These are phyloP conservation scores for Sclerotinia minor DNA, from an alignment of 2,329 filamentous ascomycete genomes.

Conservation along the genomic window DNA sequence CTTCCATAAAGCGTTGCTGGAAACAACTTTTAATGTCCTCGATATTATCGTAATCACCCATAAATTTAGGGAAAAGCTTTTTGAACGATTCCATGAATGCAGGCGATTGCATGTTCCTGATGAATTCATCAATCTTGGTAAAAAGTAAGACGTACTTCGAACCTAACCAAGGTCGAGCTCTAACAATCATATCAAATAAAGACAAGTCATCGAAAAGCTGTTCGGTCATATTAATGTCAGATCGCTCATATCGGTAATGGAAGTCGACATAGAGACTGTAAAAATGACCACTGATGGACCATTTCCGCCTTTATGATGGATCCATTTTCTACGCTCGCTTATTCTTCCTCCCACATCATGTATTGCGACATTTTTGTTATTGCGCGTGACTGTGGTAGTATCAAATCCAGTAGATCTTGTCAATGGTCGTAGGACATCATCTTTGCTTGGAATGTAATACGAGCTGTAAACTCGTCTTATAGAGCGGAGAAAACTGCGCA, in stretches of 20 bases:
- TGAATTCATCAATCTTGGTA: conserved; percentile 14
- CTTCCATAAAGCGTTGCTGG: neutral
- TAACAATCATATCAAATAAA: neutral
- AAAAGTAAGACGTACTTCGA: conserved; percentile 5
- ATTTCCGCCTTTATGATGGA: too few relatives aligned
- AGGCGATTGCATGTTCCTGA: conserved; percentile 10
- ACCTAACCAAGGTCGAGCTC: neutral
- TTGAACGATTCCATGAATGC: neutral
- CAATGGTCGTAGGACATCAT: too few relatives aligned
- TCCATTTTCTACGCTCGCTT: too few relatives aligned
- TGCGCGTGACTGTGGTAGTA: too few relatives aligned
- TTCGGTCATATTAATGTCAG: too few relatives aligned
- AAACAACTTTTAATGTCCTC: neutral
- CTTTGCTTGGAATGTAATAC: too few relatives aligned
- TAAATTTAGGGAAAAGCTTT: neutral
- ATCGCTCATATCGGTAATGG: neutral
- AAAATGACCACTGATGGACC: neutral
- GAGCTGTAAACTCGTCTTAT: too few relatives aligned
- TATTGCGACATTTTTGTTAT: too few relatives aligned
- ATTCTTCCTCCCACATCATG: too few relatives aligned
- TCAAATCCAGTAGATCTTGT: too few relatives aligned
- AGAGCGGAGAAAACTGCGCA: too few relatives aligned
- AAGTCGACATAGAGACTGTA: neutral
- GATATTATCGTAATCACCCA: neutral
- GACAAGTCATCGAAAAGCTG: neutral